Base-by-base conservation (phyloP, 345 rosid species). In the Eucalyptus regnans region DNA sequence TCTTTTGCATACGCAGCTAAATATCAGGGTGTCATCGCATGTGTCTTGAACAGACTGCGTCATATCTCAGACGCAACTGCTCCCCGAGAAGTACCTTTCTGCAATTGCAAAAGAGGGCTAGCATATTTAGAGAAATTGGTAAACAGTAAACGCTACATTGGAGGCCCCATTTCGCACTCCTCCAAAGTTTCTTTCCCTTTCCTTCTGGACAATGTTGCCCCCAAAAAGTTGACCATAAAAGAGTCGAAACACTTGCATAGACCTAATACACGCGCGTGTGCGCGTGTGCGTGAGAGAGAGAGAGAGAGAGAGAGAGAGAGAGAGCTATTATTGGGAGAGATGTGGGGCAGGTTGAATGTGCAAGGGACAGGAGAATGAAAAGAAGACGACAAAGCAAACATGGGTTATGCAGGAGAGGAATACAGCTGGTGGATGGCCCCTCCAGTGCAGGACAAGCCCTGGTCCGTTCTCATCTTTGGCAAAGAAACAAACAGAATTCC, bases 401-500 rank as follows among this genome's bases (percentile, higher is more conserved):
- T 88, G 87, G 64, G 88, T 66, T 89, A 18, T 48, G 87, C 48
- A 86, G 87, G 86, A 85, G 86, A 88, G 91, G 87, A 89, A 33
- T 22, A 88, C 95, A 92, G 96, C 95, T 92, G 91, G 92, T 60
- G 44, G 86, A 90, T 90, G 94, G 89, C 88, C 93, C 93, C 15
- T 76, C 48, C 84, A 41, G 7, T 20, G 44, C 48, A 20, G 48
- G 29, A 76, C 48, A 41, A 76, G 31, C 33, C 49, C 51, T 13
- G 86, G 84, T 56, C 12, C 80, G 56, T 50, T 20, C 86, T 87
- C 90, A 27, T 27, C 87, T 89, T 89, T 84, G 87, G n/a, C n/a
- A 50, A 37, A 20, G 83, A 76, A 76, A 37, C 84, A 76, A 76
- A 76, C 48, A 22, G 84, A 41, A 76, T 41, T 76, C 84, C 48